A percentile compares a stretch with the other conserved stretches of the same genome.
phyloP scores from a whole-genome alignment of 106 monocot genomes.

The Allium fistulosum region DNA sequence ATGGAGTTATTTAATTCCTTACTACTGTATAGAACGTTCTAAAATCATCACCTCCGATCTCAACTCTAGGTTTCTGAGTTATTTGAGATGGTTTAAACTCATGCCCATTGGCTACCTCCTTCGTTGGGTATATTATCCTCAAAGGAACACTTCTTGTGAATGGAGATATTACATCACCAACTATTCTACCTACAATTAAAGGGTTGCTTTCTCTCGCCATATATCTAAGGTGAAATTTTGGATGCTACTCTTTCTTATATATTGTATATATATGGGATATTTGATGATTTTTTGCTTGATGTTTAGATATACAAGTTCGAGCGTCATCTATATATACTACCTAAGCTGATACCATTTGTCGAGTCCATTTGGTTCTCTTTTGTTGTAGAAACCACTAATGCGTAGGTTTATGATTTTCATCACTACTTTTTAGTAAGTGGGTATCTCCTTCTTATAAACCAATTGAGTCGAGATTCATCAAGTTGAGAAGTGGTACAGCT shows the following conservation, averaged over 20 bases:
- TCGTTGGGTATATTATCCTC: slow-evolving; percentile 25
- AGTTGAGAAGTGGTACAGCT: background rate
- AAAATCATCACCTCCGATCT: slow-evolving; percentile 43
- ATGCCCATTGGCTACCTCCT: slow-evolving; percentile 40
- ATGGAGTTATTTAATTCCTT: background rate
- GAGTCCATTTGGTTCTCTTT: background rate
- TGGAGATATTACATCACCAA: slow-evolving; percentile 49
- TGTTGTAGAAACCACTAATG: no score
- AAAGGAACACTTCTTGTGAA: slow-evolving; percentile 26
- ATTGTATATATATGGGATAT: no score
- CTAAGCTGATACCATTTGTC: background rate
- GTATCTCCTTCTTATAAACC: slow-evolving; percentile 4
- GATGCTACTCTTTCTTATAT: no score
- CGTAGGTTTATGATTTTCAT: background rate
- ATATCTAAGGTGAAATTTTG: no score
- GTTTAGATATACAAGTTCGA: slow-evolving; percentile 3
- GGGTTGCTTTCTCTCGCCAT: slow-evolving; percentile 29
- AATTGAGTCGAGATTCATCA: background rate
- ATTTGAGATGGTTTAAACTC: slow-evolving; percentile 41
- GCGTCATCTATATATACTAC: background rate
- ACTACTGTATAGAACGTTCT: slow-evolving; percentile 53
- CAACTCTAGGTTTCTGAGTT: slow-evolving; percentile 32
- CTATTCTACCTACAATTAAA: slow-evolving; percentile 39
- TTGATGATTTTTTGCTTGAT: background rate
- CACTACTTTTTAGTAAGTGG: background rate